Evolutionary conservation across 805 yeast species (phyloP).

Genomic region (Brettanomyces nanus): DNA sequence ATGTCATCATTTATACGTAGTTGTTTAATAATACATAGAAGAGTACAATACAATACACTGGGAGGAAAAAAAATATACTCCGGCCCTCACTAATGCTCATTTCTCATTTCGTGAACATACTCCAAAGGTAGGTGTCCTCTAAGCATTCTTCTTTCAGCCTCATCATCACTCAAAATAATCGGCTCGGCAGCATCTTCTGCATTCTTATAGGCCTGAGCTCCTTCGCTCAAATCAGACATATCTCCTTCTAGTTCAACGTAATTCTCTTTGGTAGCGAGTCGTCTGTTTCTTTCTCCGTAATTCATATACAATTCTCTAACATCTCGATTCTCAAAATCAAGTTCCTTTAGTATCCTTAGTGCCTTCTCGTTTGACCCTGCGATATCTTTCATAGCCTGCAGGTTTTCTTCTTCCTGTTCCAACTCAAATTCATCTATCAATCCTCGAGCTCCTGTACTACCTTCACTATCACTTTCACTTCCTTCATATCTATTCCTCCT

Average conservation of each 20-base stretch:
- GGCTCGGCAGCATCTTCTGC: constrained; percentile 4
- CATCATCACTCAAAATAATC: constrained; percentile 7
- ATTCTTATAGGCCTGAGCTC: constrained; percentile 3
- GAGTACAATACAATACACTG: too few relatives aligned
- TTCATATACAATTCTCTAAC: neutral
- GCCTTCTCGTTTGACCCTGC: neutral
- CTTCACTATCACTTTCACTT: neutral
- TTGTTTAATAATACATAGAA: too few relatives aligned
- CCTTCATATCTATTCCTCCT: neutral
- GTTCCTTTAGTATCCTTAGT: constrained; percentile 2
- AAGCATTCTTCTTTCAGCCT: constrained; percentile 4
- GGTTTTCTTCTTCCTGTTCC: constrained; percentile 3
- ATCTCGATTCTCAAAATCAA: constrained; percentile 6
- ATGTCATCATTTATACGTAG: too few relatives aligned
- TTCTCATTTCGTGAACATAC: constrained; percentile 1
- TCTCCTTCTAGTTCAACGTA: neutral
- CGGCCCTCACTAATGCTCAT: too few relatives aligned
- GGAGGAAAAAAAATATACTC: too few relatives aligned
- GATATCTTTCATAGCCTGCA: neutral
- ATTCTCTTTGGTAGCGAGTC: constrained; percentile 3
- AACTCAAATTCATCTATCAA: neutral
- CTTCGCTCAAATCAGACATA: constrained; percentile 3
- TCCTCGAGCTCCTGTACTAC: neutral
- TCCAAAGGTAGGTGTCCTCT: constrained; percentile 2
- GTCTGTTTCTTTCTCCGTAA: constrained; percentile 1